Base-by-base conservation (phyloP, 108 stramenopile genomes). In the Bacterosira constricta region DNA sequence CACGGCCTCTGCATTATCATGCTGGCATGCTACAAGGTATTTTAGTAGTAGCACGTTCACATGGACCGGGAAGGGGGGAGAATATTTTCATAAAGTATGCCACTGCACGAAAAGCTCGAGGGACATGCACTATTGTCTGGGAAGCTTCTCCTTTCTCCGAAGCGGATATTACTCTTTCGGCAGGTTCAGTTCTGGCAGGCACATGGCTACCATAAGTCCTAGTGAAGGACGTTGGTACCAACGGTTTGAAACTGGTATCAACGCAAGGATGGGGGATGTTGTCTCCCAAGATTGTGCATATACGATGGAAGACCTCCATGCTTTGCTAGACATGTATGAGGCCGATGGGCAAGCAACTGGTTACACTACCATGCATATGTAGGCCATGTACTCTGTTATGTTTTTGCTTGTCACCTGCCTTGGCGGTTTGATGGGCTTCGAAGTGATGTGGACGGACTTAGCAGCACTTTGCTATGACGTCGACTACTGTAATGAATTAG, bases 121-220 rank as follows among this genome's bases (percentile, higher is more conserved):
- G 39, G 13, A 69, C 69, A 7, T 31, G 25, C 36, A 69, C 69
- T 17, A 32, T 58, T 18, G 23, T 69, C 11, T 69, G 69, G 69
- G 59, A 69, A 35, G 6, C 56, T 32, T 69, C 69, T 8, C 69
- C 47, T 4, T 17, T 11, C 18, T 26, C 9, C 26, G 38, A n/a
- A n/a, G n/a, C n/a, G n/a, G n/a, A n/a, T n/a, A n/a, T n/a, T n/a
- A n/a, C n/a, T n/a, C n/a, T n/a, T 9, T 39, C 41, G 8, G 25
- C 59, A 7, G 37, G 51, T 13, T 56, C 7, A n/a, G n/a, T 3
- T 39, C 12, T 6, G 45, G 45, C 7, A 25, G 60, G 10, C 41
- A 45, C 27, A 21, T 62, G n/a, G 34, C 60, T 27, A 62, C 38
- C 7, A 6, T 38, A 7, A 39, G 15, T 37, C 60, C 60, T 27